Percentiles rank a stretch among this genome's conserved stretches.
Conservation (phyloP, 305 asterid genomes). For the Rubia peregrina region DNA sequence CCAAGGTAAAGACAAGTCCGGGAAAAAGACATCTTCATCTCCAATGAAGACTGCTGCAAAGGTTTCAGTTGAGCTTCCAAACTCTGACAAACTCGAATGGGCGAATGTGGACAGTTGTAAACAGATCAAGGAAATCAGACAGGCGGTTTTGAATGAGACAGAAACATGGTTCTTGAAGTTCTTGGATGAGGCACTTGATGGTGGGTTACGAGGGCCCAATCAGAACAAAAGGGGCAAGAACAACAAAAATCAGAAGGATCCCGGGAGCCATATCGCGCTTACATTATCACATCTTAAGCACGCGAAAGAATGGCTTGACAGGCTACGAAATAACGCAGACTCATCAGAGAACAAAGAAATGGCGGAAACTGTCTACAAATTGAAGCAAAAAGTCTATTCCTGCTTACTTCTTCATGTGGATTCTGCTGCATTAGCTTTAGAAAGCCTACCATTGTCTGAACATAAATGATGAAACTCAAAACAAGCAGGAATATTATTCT, state of each 20-base stretch:
- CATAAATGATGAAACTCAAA: slow-evolving; percentile 16
- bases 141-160: slow-evolving; percentile 38
- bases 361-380: slow-evolving; percentile 37
- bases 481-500: not conserved
- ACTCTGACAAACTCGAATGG: slow-evolving; percentile 69
- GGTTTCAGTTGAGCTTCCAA: slow-evolving; percentile 29
- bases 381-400: slow-evolving; percentile 74
- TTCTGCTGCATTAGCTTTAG: slow-evolving; percentile 76
- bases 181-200: slow-evolving; percentile 64
- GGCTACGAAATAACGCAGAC: slow-evolving; percentile 31
- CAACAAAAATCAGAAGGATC: slow-evolving; percentile 28
- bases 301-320: slow-evolving; percentile 77
- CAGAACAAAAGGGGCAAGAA: slow-evolving; percentile 43
- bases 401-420: slow-evolving; percentile 74
- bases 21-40: slow-evolving; percentile 24
- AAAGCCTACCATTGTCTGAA: slow-evolving; percentile 22
- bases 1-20: slow-evolving; percentile 39
- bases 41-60: slow-evolving; percentile 25
- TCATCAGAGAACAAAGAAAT: slow-evolving; percentile 29
- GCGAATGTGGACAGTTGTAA: slow-evolving; percentile 46
- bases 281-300: slow-evolving; percentile 74
- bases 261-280: slow-evolving; percentile 49
- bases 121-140: slow-evolving; percentile 41
- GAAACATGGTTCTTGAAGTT: slow-evolving; percentile 72
- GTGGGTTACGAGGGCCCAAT: slow-evolving; percentile 37